These are phyloP conservation scores for Ceratocystis variospora DNA, from an alignment of 2,329 filamentous ascomycete genomes.

Conservation along the genomic window DNA sequence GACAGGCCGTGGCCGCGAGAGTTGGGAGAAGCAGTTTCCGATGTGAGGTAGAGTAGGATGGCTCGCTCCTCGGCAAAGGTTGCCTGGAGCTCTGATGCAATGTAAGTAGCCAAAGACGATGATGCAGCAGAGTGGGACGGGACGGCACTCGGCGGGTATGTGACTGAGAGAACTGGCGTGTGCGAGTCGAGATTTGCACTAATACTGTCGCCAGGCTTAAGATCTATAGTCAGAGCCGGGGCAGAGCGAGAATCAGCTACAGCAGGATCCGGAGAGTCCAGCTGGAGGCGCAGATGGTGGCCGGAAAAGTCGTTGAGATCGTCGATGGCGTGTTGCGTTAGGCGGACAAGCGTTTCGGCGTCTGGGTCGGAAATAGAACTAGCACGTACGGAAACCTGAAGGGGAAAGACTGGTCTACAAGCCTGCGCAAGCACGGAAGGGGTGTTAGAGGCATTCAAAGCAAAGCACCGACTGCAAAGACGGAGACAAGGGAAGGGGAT, in stretches of 20 bases:
- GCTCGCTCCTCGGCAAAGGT: constrained; percentile 82
- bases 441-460: not conserved
- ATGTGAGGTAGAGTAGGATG: constrained; percentile 63
- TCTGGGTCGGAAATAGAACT: constrained; percentile 51
- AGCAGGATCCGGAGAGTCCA: constrained; percentile 18
- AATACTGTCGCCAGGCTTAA: constrained; percentile 49
- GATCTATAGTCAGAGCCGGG: constrained; percentile 54
- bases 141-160: constrained; percentile 56
- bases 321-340: constrained; percentile 77
- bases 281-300: constrained; percentile 45
- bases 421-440: constrained; percentile 37
- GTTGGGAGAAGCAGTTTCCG: constrained; percentile 40
- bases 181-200: constrained; percentile 52
- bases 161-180: constrained; percentile 58
- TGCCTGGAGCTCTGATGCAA: constrained; percentile 62
- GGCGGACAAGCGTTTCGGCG: constrained; percentile 56
- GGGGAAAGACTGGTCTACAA: constrained; percentile 76
- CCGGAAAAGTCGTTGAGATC: constrained; percentile 78
- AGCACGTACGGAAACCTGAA: constrained; percentile 66
- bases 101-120: constrained; percentile 58
- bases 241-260: constrained; percentile 21
- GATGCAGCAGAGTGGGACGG: constrained; percentile 51
- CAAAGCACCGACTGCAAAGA: not conserved
- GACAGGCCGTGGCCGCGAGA: constrained; percentile 34
- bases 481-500: not conserved